Evolutionary conservation across 345 rosid genomes (phyloP).

Genomic region (Eucalyptus erythrocorys): DNA sequence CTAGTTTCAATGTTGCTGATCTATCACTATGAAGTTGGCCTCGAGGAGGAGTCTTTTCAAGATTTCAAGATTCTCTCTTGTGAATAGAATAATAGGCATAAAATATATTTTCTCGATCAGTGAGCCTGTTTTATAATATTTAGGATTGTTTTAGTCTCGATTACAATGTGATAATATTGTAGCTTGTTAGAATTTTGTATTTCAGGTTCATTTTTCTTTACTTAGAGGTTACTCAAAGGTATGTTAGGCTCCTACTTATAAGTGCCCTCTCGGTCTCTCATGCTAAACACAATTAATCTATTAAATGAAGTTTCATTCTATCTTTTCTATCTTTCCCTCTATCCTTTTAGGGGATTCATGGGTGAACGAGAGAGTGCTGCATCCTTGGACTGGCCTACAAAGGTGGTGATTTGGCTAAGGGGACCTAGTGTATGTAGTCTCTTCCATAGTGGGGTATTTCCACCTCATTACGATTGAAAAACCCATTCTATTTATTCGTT

Average conservation of each 20-base stretch:
- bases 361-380: neutral
- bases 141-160: neutral
- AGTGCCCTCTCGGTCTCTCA: neutral
- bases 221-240: neutral
- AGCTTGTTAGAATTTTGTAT: neutral
- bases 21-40: neutral
- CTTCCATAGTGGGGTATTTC: neutral
- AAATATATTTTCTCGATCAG: neutral
- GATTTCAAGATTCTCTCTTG: neutral
- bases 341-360: neutral
- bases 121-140: neutral
- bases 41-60: neutral
- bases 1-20: neutral
- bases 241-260: too few relatives aligned
- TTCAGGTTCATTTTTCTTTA: neutral
- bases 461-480: neutral
- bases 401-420: neutral
- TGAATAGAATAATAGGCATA: neutral
- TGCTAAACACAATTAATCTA: neutral
- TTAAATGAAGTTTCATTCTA: neutral
- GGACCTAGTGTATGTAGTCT: neutral
- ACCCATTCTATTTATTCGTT: neutral
- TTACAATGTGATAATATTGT: neutral
- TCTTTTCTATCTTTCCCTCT: neutral
- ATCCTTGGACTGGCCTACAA: neutral